phyloP scores from a whole-genome alignment of 495 filamentous ascomycete genomes.

The Podospora bellae-mahoneyi region DNA sequence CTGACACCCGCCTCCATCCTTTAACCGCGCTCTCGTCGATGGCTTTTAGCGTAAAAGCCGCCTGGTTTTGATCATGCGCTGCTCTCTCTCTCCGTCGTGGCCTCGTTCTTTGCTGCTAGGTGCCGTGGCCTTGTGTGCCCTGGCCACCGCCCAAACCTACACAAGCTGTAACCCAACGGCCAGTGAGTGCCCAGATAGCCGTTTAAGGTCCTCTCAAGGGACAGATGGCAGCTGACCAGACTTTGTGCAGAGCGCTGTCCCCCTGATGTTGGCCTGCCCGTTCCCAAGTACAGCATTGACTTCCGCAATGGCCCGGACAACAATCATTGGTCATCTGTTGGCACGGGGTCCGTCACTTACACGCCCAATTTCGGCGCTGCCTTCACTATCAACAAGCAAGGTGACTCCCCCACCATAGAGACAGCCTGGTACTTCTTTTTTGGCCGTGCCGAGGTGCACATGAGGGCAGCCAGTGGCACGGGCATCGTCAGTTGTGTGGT shows the following conservation, averaged over 20 bases:
- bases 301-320: conserved; percentile 59
- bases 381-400: conserved; percentile 68
- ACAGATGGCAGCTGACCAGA: not conserved
- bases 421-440: conserved; percentile 73
- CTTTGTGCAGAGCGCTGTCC: conserved; percentile 14
- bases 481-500: conserved; percentile 80
- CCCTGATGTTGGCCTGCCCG: conserved; percentile 17
- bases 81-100: conserved; percentile 6
- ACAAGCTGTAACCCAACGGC: conserved; percentile 20
- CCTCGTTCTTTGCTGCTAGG: not conserved
- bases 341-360: conserved; percentile 49
- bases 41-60: not conserved
- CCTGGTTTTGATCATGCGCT: not conserved
- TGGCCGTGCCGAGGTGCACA: conserved; percentile 61
- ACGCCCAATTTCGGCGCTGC: conserved; percentile 59
- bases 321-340: conserved; percentile 61
- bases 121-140: conserved; percentile 2
- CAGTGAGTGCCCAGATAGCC: conserved; percentile 7
- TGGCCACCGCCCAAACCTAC: conserved; percentile 12
- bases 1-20: not conserved
- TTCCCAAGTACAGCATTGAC: conserved; percentile 46
- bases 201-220: not conserved
- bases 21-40: not conserved
- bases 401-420: conserved; percentile 71
- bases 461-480: conserved; percentile 60